Base-by-base conservation (phyloP, 371 early-diverging fungal genomes). In the Mortierella sp. region DNA sequence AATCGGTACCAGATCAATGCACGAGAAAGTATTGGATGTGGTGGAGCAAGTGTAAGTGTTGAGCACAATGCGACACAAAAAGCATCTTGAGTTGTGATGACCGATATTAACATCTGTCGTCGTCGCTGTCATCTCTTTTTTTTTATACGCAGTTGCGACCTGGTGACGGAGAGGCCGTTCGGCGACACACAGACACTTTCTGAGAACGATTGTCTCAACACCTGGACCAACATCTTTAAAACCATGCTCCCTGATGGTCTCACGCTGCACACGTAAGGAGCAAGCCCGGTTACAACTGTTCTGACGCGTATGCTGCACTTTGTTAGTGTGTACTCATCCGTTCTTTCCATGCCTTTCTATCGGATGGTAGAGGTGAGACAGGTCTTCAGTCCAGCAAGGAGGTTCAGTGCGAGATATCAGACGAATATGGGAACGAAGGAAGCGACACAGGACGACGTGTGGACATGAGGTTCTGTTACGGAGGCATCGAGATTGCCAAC, bases 191-290 rank as follows among this genome's bases (percentile, higher is more conserved):
- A 10, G 10, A 5, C 41, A 3, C 41, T 23, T 3, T 39, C 39
- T 38, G 54, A 54, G 54, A 39, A 9, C 24, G 54, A 54, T 21
- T 18, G 23, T 24, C 41, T 54, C 19, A 54, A 19, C 8, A 39
- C 41, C 34, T 54, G 54, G 54, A 19, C 41, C 18, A 54, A 54
- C 54, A 23, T 54, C n/a, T 39, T 39, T 19, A 34, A 54, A 38
- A 19, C 54, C 19, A 4, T 54, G n/a, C 34, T 34, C 13, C 54
- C 54, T 10, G 6, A 18, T 19, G 38, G 54, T 16, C 38, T 54
- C 21, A 54, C 54, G 4, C 31, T 54, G 3, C n/a, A 18, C 21
- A 54, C 54, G 54, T 54, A 54, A 54, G 54, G 52, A 30, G 18
- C 31, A 5, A 48, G 10, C 34, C 39, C n/a, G 14, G 27, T 31